phyloP scores from a whole-genome alignment of 768 basidiomycete genomes.

The Punctularia strigosozonata region DNA sequence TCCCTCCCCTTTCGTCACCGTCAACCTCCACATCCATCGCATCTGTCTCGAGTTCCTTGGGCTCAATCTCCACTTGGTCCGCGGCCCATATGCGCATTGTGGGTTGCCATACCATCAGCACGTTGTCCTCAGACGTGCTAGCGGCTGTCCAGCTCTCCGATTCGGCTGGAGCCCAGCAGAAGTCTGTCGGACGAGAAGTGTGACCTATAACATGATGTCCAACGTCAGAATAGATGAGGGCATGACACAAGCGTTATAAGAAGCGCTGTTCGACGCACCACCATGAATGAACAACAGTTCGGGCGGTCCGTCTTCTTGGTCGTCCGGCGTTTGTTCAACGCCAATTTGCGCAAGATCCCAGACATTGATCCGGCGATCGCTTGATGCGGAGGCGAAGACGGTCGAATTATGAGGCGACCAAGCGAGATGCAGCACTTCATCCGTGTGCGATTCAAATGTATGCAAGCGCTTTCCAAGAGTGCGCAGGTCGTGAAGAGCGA shows the following conservation, averaged over 20 bases:
- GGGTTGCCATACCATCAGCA: conserved; percentile 96
- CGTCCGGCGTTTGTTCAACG: conserved; percentile 93
- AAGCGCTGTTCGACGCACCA: conserved; percentile 40
- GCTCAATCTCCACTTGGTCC: conserved; percentile 75
- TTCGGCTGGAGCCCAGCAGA: conserved; percentile 87
- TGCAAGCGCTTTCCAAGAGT: conserved; percentile 67
- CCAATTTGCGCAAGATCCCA: conserved; percentile 94
- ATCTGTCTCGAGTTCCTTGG: conserved; percentile 75
- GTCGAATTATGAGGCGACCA: conserved; percentile 94
- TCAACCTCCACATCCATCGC: conserved; percentile 41
- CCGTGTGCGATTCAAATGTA: conserved; percentile 85
- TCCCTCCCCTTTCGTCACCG: background rate
- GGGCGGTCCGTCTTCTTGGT: conserved; percentile 96
- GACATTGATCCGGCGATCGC: conserved; percentile 86
- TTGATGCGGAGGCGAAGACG: conserved; percentile 89
- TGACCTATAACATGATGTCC: conserved; percentile 44
- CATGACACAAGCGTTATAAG: background rate
- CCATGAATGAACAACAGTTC: conserved; percentile 95
- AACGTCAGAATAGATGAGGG: too few relatives aligned
- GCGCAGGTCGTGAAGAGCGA: conserved; percentile 80
- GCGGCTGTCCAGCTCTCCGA: conserved; percentile 77
- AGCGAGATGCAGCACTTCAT: conserved; percentile 86
- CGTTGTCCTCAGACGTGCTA: conserved; percentile 92
- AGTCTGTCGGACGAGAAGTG: conserved; percentile 83
- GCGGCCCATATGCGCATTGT: conserved; percentile 91